These are phyloP conservation scores for Gaeumannomyces tritici DNA, from an alignment of 2,329 filamentous ascomycete genomes.

Conservation along the genomic window DNA sequence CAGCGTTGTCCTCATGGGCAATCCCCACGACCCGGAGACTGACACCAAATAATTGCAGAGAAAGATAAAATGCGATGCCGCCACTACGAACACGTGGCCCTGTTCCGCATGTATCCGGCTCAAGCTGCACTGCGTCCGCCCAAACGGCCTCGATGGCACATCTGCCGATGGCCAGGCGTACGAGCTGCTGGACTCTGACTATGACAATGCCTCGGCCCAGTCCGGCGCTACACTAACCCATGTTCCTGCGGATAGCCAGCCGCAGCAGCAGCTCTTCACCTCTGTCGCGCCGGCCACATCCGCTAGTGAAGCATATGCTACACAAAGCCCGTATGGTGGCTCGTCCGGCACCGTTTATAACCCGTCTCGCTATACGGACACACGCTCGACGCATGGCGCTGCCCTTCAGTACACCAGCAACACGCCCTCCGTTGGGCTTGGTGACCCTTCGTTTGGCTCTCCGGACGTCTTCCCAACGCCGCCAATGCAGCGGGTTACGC, in stretches of 20 bases:
- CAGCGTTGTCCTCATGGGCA: neutral
- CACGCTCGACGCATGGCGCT: constrained; percentile 24
- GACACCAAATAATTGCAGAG: constrained; percentile 26
- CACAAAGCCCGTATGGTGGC: constrained; percentile 38
- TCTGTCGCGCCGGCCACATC: constrained; percentile 14
- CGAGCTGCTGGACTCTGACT: constrained; percentile 37
- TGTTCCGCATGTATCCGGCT: constrained; percentile 88
- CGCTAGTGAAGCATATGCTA: constrained; percentile 26
- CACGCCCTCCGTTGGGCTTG: constrained; percentile 30
- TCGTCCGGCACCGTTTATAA: constrained; percentile 31
- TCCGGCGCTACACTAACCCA: neutral
- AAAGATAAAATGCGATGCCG: constrained; percentile 97
- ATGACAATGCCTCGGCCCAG: constrained; percentile 40
- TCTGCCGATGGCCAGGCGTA: constrained; percentile 33
- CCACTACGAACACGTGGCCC: constrained; percentile 94
- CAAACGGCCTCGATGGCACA: constrained; percentile 66
- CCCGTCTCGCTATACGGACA: constrained; percentile 34
- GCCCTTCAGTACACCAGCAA: constrained; percentile 43
- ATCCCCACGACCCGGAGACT: neutral
- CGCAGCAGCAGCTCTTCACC: constrained; percentile 30
- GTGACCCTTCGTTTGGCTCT: constrained; percentile 41
- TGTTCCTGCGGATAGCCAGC: constrained; percentile 10
- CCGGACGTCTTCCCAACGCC: constrained; percentile 45
- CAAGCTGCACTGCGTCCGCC: constrained; percentile 88
- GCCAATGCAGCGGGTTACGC: constrained; percentile 33